Conservation (phyloP, 2,329 filamentous ascomycete genomes). For the Penicillium sp. region DNA sequence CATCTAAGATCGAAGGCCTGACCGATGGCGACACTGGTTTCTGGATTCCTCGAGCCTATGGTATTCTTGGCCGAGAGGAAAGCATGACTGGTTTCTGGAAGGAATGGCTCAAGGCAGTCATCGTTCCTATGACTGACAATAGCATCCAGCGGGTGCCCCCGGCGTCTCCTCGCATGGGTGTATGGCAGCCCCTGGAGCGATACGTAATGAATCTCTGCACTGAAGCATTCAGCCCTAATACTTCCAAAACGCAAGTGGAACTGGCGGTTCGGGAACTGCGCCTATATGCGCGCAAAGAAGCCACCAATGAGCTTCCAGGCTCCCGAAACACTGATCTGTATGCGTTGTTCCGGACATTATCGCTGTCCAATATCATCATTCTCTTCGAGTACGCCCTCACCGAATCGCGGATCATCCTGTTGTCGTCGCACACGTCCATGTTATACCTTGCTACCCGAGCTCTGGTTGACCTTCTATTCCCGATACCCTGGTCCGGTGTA, state of each 20-base stretch:
- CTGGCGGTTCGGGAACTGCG: conserved; percentile 86
- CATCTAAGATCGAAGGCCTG: conserved; percentile 94
- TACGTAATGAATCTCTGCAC: conserved; percentile 98
- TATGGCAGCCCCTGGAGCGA: conserved; percentile 95
- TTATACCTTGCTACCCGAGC: conserved; percentile 89
- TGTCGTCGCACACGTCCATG: conserved; percentile 96
- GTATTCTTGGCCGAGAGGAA: conserved; percentile 83
- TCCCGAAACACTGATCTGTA: conserved; percentile 92
- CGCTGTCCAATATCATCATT: conserved; percentile 88
- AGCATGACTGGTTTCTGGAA: conserved; percentile 94
- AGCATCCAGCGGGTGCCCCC: conserved; percentile 79
- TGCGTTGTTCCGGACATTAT: conserved; percentile 86
- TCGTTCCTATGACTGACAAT: conserved; percentile 96
- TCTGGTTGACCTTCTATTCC: conserved; percentile 84
- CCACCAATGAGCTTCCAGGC: conserved; percentile 88
- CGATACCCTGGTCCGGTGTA: conserved; percentile 89
- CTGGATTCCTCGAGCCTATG: conserved; percentile 94
- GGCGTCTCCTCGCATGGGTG: conserved; percentile 86
- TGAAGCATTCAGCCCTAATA: conserved; percentile 88
- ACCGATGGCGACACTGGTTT: conserved; percentile 94
- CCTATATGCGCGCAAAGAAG: conserved; percentile 91
- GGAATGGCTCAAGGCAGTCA: conserved; percentile 91
- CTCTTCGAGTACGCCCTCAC: conserved; percentile 92
- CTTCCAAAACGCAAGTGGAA: conserved; percentile 95
- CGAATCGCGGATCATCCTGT: conserved; percentile 92